Percentiles rank a stretch among this genome's conserved stretches.
Conservation (phyloP, 2,329 filamentous ascomycete genomes). For the Bipolaris cookei region DNA sequence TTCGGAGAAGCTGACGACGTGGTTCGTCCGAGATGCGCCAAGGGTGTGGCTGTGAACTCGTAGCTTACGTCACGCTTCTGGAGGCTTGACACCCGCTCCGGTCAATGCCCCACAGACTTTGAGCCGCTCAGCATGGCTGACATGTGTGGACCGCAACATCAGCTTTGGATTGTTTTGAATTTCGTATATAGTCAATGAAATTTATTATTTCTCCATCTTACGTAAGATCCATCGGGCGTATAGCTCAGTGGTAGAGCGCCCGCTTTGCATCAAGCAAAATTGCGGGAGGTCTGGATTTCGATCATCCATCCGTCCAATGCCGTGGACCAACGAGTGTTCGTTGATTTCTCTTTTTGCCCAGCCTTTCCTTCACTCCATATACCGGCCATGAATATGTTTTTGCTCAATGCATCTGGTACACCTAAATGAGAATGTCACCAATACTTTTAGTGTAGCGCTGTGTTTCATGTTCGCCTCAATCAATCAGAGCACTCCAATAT, state of each 20-base stretch:
- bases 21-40: slow-evolving; percentile 28
- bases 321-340: slow-evolving; percentile 10
- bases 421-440: too few relatives aligned
- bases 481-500: too few relatives aligned
- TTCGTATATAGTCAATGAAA: neutral
- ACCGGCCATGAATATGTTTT: too few relatives aligned
- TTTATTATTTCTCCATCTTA: neutral
- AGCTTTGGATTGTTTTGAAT: neutral
- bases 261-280: slow-evolving; percentile 44
- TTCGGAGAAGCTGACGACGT: slow-evolving; percentile 32
- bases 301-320: slow-evolving; percentile 33
- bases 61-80: neutral
- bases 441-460: too few relatives aligned
- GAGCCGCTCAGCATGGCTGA: too few relatives aligned
- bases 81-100: neutral
- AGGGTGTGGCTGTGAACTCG: slow-evolving; percentile 26
- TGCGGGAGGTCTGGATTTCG: slow-evolving; percentile 47
- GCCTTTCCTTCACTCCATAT: too few relatives aligned
- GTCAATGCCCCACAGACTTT: neutral
- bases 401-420: too few relatives aligned
- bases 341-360: neutral
- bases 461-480: too few relatives aligned
- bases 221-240: slow-evolving; percentile 26
- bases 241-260: slow-evolving; percentile 51
- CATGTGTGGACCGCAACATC: neutral